Evolutionary conservation across 257 asterid species (phyloP).

Genomic region (Penstemon eatonii): DNA sequence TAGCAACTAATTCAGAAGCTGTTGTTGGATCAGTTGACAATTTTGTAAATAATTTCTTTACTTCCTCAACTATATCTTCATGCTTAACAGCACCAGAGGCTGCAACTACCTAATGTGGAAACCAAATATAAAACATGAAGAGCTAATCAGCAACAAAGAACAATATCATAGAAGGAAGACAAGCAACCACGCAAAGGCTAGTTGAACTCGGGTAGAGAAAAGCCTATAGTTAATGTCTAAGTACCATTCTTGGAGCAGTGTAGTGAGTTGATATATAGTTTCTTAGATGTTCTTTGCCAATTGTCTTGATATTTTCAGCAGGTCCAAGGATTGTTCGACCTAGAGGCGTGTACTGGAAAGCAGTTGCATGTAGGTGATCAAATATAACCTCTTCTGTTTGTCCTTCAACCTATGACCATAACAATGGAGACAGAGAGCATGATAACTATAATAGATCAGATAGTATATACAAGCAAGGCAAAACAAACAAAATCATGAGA

Average conservation of each 20-base stretch:
- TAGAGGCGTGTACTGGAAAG: constrained; percentile 82
- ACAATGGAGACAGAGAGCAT: constrained; percentile 11
- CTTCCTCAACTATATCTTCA: constrained; percentile 80
- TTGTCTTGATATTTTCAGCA: constrained; percentile 64
- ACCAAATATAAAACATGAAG: constrained; percentile 11
- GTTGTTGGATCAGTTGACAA: constrained; percentile 59
- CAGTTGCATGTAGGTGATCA: constrained; percentile 90
- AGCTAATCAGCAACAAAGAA: constrained; percentile 12
- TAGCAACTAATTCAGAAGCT: constrained; percentile 62
- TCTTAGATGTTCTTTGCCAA: constrained; percentile 50
- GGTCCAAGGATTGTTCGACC: constrained; percentile 92
- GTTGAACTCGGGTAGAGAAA: not conserved
- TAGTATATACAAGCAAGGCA: constrained; percentile 1
- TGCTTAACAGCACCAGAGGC: constrained; percentile 89
- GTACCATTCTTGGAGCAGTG: constrained; percentile 78
- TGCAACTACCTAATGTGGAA: constrained; percentile 55
- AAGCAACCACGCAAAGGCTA: constrained; percentile 6
- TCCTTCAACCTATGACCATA: constrained; percentile 63
- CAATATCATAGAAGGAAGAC: not conserved
- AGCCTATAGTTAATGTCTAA: not conserved
- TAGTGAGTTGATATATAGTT: constrained; percentile 74
- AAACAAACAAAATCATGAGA: not conserved
- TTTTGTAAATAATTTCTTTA: constrained; percentile 60
- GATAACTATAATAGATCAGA: constrained; percentile 11
- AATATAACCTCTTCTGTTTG: constrained; percentile 85